phyloP scores from a whole-genome alignment of 768 basidiomycete genomes.

The Rhizopogon salebrosus region DNA sequence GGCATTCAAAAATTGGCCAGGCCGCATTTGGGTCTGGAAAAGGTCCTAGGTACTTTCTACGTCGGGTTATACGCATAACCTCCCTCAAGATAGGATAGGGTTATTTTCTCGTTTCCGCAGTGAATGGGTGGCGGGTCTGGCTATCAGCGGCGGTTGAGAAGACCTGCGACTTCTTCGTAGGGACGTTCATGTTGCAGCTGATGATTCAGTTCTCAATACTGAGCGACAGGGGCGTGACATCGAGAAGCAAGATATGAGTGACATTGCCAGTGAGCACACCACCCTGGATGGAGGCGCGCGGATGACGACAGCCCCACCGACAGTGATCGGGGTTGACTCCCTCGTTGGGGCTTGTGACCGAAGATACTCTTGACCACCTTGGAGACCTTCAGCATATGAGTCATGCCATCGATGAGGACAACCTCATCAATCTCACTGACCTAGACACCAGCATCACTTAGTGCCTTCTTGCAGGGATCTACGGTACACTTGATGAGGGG shows the following conservation, averaged over 20 bases:
- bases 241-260: conserved; percentile 90
- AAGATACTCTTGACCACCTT: conserved; percentile 88
- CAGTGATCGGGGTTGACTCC: conserved; percentile 99
- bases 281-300: conserved; percentile 97
- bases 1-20: no score
- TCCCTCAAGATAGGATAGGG: no score
- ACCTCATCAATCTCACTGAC: conserved; percentile 92
- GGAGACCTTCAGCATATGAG: conserved; percentile 91
- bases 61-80: no score
- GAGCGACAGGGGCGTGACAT: conserved; percentile 95
- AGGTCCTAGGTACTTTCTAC: no score
- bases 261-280: conserved; percentile 97
- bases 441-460: conserved; percentile 91
- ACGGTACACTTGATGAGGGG: conserved; percentile 84
- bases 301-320: conserved; percentile 96
- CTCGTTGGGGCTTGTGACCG: conserved; percentile 94
- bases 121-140: no score
- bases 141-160: conserved; percentile 99
- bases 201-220: conserved; percentile 98
- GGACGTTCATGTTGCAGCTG: conserved; percentile 97
- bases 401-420: conserved; percentile 98
- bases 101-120: no score
- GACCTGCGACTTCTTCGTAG: conserved; percentile 98
- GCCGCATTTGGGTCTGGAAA: no score
- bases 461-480: conserved; percentile 96